phyloP scores from a whole-genome alignment of 495 filamentous ascomycete genomes.

The Aspergillus avenaceus region DNA sequence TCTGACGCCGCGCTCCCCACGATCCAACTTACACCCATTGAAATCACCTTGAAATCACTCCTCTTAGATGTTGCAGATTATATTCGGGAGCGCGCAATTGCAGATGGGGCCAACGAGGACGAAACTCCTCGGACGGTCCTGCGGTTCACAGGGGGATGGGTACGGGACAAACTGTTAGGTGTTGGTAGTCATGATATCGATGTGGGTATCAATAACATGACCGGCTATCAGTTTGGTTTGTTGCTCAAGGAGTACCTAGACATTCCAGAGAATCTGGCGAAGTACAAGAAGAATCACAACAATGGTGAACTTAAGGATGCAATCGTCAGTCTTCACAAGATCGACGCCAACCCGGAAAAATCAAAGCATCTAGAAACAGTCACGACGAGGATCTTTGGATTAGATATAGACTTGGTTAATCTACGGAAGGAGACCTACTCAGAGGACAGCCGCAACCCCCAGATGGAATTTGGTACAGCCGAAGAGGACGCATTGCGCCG shows the following conservation, averaged over 20 bases:
- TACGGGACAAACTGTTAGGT: conserved; percentile 90
- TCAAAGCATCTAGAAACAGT: conserved; percentile 96
- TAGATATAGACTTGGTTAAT: conserved; percentile 94
- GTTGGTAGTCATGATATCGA: conserved; percentile 86
- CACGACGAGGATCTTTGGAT: conserved; percentile 76
- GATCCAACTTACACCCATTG: conserved; percentile 61
- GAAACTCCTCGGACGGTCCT: conserved; percentile 41
- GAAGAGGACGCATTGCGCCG: conserved; percentile 84
- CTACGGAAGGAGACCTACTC: conserved; percentile 87
- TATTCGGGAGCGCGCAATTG: conserved; percentile 52
- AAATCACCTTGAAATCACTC: conserved; percentile 63
- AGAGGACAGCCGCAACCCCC: conserved; percentile 79
- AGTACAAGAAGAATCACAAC: conserved; percentile 38
- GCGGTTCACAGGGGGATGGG: conserved; percentile 97
- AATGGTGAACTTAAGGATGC: conserved; percentile 30
- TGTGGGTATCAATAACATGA: conserved; percentile 92
- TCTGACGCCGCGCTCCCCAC: conserved; percentile 21
- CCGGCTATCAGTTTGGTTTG: conserved; percentile 73
- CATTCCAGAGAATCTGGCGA: conserved; percentile 47
- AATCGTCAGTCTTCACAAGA: conserved; percentile 61
- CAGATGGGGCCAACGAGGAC: conserved; percentile 29
- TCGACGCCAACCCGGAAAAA: conserved; percentile 90
- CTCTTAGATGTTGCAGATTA: conserved; percentile 71
- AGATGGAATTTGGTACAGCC: conserved; percentile 90
- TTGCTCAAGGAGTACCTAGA: conserved; percentile 60